These are phyloP conservation scores for Xylaria sp. DNA, from an alignment of 2,329 filamentous ascomycete genomes.

Conservation along the genomic window DNA sequence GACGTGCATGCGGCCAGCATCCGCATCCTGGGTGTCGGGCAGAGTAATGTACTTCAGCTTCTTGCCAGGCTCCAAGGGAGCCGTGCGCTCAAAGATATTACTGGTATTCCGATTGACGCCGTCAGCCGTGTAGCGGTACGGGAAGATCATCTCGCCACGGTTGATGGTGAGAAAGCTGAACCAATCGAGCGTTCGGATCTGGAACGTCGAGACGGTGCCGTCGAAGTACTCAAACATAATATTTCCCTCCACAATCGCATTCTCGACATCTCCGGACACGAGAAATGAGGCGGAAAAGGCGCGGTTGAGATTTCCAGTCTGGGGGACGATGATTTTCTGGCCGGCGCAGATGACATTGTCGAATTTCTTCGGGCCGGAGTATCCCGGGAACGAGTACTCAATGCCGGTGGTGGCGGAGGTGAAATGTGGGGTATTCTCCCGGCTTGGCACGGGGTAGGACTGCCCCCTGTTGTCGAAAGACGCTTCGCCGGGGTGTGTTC, in stretches of 20 bases:
- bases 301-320: slow-evolving; percentile 20
- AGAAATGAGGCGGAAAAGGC: slow-evolving; percentile 41
- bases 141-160: slow-evolving; percentile 42
- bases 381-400: slow-evolving; percentile 39
- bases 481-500: slow-evolving; percentile 39
- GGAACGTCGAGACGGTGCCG: slow-evolving; percentile 35
- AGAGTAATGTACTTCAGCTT: slow-evolving; percentile 37
- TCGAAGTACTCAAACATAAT: slow-evolving; percentile 41
- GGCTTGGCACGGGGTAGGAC: slow-evolving; percentile 36
- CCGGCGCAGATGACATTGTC: slow-evolving; percentile 42
- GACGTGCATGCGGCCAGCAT: slow-evolving; percentile 36
- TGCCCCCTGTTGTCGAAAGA: slow-evolving; percentile 40
- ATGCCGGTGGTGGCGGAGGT: slow-evolving; percentile 39
- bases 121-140: slow-evolving; percentile 36
- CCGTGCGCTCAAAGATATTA: slow-evolving; percentile 42
- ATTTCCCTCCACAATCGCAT: slow-evolving; percentile 36
- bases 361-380: slow-evolving; percentile 29
- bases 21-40: slow-evolving; percentile 34
- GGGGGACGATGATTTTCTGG: slow-evolving; percentile 35
- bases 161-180: slow-evolving; percentile 42
- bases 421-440: slow-evolving; percentile 32
- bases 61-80: slow-evolving; percentile 35
- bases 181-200: slow-evolving; percentile 42
- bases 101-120: slow-evolving; percentile 34
- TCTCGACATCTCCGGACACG: slow-evolving; percentile 38